These are phyloP conservation scores for Kandelia obovata DNA, from an alignment of 345 rosid species.

Conservation along the genomic window DNA sequence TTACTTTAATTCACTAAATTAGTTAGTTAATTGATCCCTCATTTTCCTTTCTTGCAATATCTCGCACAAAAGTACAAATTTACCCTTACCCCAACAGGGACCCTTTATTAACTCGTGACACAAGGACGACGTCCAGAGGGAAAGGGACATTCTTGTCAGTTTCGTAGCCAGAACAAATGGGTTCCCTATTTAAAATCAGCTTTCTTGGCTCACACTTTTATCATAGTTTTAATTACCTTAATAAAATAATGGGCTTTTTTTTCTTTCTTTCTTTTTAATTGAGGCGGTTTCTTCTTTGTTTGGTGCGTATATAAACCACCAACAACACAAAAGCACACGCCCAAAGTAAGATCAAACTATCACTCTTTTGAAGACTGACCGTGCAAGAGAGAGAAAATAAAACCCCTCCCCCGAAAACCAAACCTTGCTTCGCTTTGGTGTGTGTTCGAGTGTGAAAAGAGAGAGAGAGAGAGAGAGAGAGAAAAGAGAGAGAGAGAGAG, in stretches of 20 bases:
- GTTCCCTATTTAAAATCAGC: background rate
- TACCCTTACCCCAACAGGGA: background rate
- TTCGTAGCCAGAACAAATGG: background rate
- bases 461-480: constrained; percentile 11
- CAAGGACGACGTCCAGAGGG: background rate
- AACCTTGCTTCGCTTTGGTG: background rate
- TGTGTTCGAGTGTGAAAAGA: background rate
- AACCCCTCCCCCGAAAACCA: background rate
- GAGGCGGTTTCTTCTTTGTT: constrained; percentile 32
- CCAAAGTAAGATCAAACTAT: constrained; percentile 43
- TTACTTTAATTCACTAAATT: background rate
- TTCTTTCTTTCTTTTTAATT: background rate
- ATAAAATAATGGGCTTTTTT: background rate
- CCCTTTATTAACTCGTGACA: no score
- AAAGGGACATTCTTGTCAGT: constrained; percentile 22
- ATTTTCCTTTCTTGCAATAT: constrained; percentile 9
- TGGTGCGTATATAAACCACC: constrained; percentile 71
- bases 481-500: constrained; percentile 1
- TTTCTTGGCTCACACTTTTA: background rate
- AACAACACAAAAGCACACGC: constrained; percentile 7
- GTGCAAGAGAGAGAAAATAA: background rate
- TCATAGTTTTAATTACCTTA: background rate
- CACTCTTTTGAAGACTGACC: constrained; percentile 36
- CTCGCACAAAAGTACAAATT: background rate
- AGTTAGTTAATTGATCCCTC: background rate